These are phyloP conservation scores for Tulasnella calospora DNA, from an alignment of 768 basidiomycete genomes.

Conservation along the genomic window DNA sequence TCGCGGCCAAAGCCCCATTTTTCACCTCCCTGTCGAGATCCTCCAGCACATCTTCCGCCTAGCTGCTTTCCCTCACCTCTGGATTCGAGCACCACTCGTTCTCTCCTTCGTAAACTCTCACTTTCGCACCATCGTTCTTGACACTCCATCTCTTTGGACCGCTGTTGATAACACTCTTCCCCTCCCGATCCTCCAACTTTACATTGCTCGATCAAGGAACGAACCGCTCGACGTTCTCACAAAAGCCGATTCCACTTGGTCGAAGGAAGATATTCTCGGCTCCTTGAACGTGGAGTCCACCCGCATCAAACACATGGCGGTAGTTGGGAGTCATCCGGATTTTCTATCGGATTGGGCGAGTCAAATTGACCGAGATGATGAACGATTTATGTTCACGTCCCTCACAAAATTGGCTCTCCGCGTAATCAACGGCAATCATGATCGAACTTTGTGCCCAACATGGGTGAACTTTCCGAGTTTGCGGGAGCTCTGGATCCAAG, in stretches of 20 bases:
- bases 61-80: background rate
- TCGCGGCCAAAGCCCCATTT: too few species aligned
- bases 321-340: background rate
- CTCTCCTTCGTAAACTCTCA: background rate
- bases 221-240: background rate
- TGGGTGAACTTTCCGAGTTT: too few species aligned
- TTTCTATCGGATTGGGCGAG: background rate
- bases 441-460: too few species aligned
- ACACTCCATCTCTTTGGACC: background rate
- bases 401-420: background rate
- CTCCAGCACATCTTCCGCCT: background rate
- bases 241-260: background rate
- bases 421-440: background rate
- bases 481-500: too few species aligned
- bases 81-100: background rate
- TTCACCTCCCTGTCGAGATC: too few species aligned
- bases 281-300: background rate
- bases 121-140: background rate
- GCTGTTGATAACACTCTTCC: background rate
- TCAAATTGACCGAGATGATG: too few species aligned
- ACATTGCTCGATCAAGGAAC: background rate
- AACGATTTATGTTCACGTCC: background rate
- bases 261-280: background rate
- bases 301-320: background rate
- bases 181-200: background rate